Base-by-base conservation (phyloP, 805 yeast genomes). In the Myxozyma monticola region DNA sequence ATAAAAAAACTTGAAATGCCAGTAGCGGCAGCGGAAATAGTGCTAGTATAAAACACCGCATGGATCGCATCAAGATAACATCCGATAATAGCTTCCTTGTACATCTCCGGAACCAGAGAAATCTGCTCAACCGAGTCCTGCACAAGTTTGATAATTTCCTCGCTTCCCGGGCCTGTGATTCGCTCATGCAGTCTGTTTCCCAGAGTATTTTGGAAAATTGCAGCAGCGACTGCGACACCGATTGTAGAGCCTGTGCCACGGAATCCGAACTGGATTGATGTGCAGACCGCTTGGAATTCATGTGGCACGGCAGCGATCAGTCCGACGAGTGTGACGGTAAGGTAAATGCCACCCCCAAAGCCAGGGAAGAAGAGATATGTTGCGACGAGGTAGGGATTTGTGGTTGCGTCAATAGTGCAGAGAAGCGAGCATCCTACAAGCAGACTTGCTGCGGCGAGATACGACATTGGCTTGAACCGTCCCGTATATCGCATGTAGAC, bases 201-300 rank as follows among this genome's bases (percentile, higher is more conserved):
- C 44, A 79, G 66, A 10, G 68, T 60, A 26, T 67, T 66, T 60
- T 79, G 83, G 65, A 80, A 80, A 28, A 79, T 72, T 2, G 83
- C 79, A 36, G 79, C 71, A 1, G 81, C 79, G 21, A 78, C 62
- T 0, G 90, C 73, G 14, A 87, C 89, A 26, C 95, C 95, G 39
- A 87, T 68, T 0, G 93, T 85, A 12, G 90, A 83, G 0, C 95
- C 95, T 0, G 88, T 83, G 10, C 93, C 83, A 62, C 95, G 75
- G 71, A 85, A 88, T 0, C 90, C 88, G 65, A 89, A 89, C 62
- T 87, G 95, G 50, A 90, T 85, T 0, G 95, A 85, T 0, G 96
- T 89, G 2, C 90, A 83, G n/a, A 88, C 76, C 0, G 96, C 96
- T 66, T 88, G 96, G 61, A 74, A 77, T 45, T 77, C 74, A 17